Evolutionary conservation across 176 grass and related monocot genomes (phyloP).

Genomic region (Olyra latifolia): DNA sequence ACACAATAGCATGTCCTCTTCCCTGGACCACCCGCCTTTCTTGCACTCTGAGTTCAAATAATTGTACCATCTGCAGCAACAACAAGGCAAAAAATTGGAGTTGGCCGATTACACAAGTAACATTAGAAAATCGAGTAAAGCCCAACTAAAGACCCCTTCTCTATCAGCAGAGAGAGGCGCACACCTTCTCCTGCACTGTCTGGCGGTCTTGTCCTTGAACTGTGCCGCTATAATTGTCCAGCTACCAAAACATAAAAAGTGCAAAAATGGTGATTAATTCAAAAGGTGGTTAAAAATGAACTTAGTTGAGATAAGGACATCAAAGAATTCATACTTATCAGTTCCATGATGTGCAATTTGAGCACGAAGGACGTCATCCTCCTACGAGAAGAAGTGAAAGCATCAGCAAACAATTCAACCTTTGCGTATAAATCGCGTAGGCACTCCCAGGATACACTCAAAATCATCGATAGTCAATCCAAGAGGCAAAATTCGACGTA

Average conservation of each 20-base stretch:
- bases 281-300: not conserved
- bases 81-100: not conserved
- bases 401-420: slow-evolving; percentile 17
- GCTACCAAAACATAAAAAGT: slow-evolving; percentile 38
- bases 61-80: slow-evolving; percentile 78
- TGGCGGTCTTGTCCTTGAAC: slow-evolving; percentile 92
- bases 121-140: not conserved
- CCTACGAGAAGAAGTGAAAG: slow-evolving; percentile 51
- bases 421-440: not conserved
- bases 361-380: slow-evolving; percentile 82
- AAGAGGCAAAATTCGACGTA: not conserved
- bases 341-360: slow-evolving; percentile 81
- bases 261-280: not conserved
- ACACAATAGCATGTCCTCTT: slow-evolving; percentile 88
- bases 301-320: not conserved
- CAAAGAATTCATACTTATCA: slow-evolving; percentile 57
- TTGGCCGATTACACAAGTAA: not conserved
- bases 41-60: slow-evolving; percentile 98
- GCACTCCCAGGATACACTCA: not conserved
- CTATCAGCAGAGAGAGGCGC: not conserved
- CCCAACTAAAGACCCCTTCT: not conserved
- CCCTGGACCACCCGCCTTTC: slow-evolving; percentile 92
- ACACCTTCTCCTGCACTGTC: slow-evolving; percentile 94
- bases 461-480: not conserved
- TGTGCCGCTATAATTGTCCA: slow-evolving; percentile 82